Evolutionary conservation across 2,329 filamentous ascomycete genomes (phyloP), one percentile per base, ranked within the genome.

Genomic region (Hansfordia pulvinata): DNA sequence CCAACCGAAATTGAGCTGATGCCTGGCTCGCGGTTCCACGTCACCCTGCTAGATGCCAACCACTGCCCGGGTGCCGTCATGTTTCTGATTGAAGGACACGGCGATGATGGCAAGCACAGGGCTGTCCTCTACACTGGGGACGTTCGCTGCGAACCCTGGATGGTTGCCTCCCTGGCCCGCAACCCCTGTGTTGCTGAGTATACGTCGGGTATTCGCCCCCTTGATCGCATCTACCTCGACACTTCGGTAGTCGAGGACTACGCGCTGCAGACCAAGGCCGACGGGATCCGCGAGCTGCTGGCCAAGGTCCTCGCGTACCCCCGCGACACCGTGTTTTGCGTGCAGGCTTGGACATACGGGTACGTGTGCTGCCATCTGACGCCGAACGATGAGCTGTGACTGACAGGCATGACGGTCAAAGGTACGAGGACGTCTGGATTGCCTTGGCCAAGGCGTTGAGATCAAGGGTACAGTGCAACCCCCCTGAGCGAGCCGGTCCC

Each of bases 41-140:
- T 93, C 11, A 94, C 85, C 0, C 60, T 94, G 0, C 69, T 94
- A 27, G 79, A 93, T 54, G 85, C 88, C 2, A 94, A 96, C 40
- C 88, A 94, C 46, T 96, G 88, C 41, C 68, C 78, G 1, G 86
- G 88, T 0, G 76, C 84, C 11, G 83, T 90, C 11, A 93, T 93
- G 84, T 94, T 94, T 44, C 58, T 94, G 11, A 78, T 94, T 16
- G 82, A 94, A 52, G n/a, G n/a, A n/a, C n/a, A n/a, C n/a, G n/a
- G n/a, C n/a, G n/a, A n/a, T n/a, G n/a, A n/a, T n/a, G 74, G 72
- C 2, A 52, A 69, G 28, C 64, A 62, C 0, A 81, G 74, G 33
- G 76, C 84, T 1, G 64, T 92, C 2, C 56, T 94, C 0, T 96
- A 94, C 43, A 93, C 86, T 0, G 86, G 86, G 5, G 88, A 94